Conservation (phyloP, 2,329 filamentous ascomycete species). For the Zymoseptoria tritici region DNA sequence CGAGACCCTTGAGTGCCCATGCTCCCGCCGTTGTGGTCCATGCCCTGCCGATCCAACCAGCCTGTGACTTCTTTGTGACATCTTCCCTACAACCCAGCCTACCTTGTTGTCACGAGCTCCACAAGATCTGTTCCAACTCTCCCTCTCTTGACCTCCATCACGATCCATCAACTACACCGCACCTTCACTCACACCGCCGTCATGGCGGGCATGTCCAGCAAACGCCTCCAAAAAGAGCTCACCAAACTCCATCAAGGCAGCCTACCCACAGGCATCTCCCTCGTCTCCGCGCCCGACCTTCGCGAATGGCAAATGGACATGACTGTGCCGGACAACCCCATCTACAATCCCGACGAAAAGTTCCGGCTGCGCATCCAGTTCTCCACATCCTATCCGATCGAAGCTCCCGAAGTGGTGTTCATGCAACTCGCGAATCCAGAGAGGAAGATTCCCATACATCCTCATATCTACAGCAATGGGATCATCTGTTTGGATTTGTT, state of each 20-base stretch:
- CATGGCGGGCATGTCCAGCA: constrained; percentile 30
- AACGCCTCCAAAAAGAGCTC: constrained; percentile 47
- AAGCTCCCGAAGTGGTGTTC: constrained; percentile 92
- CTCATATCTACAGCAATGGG: constrained; percentile 96
- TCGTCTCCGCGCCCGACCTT: constrained; percentile 74
- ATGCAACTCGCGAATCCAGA: constrained; percentile 48
- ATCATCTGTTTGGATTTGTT: constrained; percentile 97
- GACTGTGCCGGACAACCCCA: constrained; percentile 82
- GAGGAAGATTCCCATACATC: constrained; percentile 78
- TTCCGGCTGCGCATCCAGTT: constrained; percentile 88
- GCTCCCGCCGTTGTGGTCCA: not conserved
- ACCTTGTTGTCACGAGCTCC: not conserved
- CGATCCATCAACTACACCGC: not conserved
- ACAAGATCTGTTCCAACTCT: not conserved
- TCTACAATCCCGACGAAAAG: constrained; percentile 66
- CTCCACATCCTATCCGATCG: constrained; percentile 78
- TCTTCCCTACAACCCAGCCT: not conserved
- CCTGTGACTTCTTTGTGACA: too few species aligned
- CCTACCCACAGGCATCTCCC: constrained; percentile 62
- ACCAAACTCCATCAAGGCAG: constrained; percentile 47
- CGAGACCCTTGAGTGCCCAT: not conserved
- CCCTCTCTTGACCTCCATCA: not conserved
- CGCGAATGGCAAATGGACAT: constrained; percentile 93
- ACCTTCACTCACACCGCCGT: constrained; percentile 1
- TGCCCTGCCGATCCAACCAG: not conserved